Percentiles rank a stretch among this genome's conserved stretches.
Conservation (phyloP, 768 basidiomycete species). For the Russula griseocarnosa region DNA sequence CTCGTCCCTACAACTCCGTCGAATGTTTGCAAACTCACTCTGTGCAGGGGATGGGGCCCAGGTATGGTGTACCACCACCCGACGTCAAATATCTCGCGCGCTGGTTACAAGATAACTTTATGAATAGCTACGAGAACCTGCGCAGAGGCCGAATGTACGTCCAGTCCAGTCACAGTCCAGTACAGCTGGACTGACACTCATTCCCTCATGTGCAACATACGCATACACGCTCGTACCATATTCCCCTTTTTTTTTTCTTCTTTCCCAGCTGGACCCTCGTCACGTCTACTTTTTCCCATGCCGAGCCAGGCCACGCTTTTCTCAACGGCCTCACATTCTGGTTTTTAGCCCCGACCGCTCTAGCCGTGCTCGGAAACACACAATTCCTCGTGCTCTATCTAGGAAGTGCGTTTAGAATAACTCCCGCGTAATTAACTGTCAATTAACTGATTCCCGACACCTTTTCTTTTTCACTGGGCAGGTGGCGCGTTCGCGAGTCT, state of each 20-base stretch:
- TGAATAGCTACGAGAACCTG: conserved; percentile 56
- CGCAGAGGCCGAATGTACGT: conserved; percentile 61
- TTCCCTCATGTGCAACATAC: background rate
- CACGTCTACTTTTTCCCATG: conserved; percentile 70
- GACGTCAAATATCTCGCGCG: conserved; percentile 39
- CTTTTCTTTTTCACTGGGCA: conserved; percentile 31
- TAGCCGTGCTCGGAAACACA: conserved; percentile 58
- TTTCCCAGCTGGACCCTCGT: conserved; percentile 67
- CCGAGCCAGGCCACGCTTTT: conserved; percentile 55
- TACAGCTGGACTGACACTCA: background rate
- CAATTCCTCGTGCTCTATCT: conserved; percentile 72
- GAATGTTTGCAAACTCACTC: conserved; percentile 1
- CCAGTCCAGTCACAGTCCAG: background rate
- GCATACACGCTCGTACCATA: background rate
- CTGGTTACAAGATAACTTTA: conserved; percentile 64
- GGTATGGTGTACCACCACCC: conserved; percentile 16
- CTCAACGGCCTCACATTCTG: conserved; percentile 76
- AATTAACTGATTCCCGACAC: background rate
- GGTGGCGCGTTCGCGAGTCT: conserved; percentile 59
- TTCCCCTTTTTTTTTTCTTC: background rate
- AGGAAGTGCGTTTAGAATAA: conserved; percentile 45
- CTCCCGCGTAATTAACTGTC: too few species aligned
- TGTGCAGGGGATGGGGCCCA: conserved; percentile 11
- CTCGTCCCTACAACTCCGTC: background rate
- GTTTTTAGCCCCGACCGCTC: conserved; percentile 67